Evolutionary conservation across 1,284 basidiomycete genomes (phyloP).

Genomic region (Boletus mariae): DNA sequence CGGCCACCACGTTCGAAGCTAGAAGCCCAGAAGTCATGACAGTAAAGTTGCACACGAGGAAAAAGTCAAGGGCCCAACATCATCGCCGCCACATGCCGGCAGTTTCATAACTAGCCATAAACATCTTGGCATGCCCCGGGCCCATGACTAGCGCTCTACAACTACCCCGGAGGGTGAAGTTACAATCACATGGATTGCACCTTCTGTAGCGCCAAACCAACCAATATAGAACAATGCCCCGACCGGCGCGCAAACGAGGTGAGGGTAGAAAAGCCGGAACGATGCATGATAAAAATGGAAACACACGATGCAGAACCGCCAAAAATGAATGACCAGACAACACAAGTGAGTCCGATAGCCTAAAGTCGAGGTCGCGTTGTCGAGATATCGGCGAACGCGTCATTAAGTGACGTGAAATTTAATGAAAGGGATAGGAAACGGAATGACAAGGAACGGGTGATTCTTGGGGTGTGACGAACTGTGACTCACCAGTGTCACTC

Average conservation of each 20-base stretch:
- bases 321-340: neutral
- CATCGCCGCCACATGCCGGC: neutral
- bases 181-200: conserved; percentile 1
- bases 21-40: conserved; percentile 10
- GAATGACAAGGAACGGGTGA: neutral
- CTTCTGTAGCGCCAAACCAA: neutral
- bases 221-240: neutral
- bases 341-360: neutral
- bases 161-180: neutral
- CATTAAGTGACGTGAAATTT: neutral
- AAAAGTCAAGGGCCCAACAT: neutral
- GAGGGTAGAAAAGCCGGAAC: neutral
- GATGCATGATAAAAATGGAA: neutral
- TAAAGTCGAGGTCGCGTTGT: neutral
- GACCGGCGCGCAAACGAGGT: neutral
- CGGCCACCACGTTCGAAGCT: conserved; percentile 5
- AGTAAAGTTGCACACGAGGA: neutral
- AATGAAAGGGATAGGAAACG: neutral
- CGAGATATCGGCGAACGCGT: neutral
- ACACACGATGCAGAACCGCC: conserved; percentile 2
- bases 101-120: neutral
- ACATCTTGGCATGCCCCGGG: neutral
- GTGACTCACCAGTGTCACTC: conserved; percentile 28
- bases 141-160: neutral
- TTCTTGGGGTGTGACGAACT: neutral